These are phyloP conservation scores for Phlebiopsis flavidoalba DNA, from an alignment of 768 basidiomycete genomes.

Conservation along the genomic window DNA sequence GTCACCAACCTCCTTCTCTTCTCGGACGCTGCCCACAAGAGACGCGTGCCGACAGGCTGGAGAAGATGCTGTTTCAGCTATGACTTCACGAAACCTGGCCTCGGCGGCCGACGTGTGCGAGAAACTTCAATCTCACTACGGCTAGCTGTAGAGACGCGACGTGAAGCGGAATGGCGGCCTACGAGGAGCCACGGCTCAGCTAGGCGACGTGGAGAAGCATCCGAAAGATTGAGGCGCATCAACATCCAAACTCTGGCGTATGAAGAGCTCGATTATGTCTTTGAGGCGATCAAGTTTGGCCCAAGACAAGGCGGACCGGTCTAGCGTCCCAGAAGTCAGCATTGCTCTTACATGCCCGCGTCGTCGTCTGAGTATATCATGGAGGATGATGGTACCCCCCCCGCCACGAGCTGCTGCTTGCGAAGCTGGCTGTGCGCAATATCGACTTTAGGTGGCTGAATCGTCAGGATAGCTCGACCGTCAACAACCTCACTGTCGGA, in stretches of 20 bases:
- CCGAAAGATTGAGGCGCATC: constrained; percentile 70
- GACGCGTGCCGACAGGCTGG: constrained; percentile 68
- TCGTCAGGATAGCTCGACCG: constrained; percentile 83
- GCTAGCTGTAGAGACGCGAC: constrained; percentile 50
- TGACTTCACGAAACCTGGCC: constrained; percentile 74
- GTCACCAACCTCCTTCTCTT: constrained; percentile 87
- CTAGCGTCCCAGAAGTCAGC: constrained; percentile 73
- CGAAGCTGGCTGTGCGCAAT: constrained; percentile 79
- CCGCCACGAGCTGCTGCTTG: constrained; percentile 63
- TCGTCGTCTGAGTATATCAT: constrained; percentile 84
- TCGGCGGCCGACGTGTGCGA: constrained; percentile 72
- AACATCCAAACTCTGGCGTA: constrained; percentile 55
- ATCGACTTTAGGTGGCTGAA: constrained; percentile 81
- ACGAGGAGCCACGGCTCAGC: constrained; percentile 35
- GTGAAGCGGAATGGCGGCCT: constrained; percentile 33
- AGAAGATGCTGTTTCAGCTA: constrained; percentile 82
- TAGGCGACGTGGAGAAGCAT: constrained; percentile 51
- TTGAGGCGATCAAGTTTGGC: constrained; percentile 83
- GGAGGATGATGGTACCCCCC: constrained; percentile 89
- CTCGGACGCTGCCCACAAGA: constrained; percentile 80
- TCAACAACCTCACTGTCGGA: constrained; percentile 67
- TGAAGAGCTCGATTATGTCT: constrained; percentile 79
- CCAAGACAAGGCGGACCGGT: constrained; percentile 67
- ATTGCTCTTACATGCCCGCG: constrained; percentile 71
- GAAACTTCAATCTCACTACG: constrained; percentile 69